Evolutionary conservation across 805 yeast species (phyloP).

Genomic region (Phaffomyces opuntiae): DNA sequence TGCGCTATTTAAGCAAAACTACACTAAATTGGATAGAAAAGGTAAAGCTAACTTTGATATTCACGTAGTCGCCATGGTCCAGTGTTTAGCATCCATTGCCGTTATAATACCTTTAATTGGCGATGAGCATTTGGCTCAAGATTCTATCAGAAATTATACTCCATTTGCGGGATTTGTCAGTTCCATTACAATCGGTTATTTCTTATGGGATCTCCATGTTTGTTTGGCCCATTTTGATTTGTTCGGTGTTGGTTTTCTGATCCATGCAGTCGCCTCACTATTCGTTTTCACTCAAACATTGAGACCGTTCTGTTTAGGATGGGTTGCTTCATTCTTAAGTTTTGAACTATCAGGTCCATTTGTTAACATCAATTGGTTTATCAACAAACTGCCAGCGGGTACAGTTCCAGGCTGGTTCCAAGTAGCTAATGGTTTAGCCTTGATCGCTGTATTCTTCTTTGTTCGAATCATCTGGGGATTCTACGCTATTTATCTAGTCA

Average conservation of each 20-base stretch:
- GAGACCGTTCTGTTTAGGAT: conserved; percentile 70
- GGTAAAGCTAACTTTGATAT: conserved; percentile 74
- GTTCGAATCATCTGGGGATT: conserved; percentile 87
- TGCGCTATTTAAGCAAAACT: conserved; percentile 43
- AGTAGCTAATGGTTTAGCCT: conserved; percentile 61
- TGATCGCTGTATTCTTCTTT: conserved; percentile 64
- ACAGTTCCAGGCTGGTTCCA: conserved; percentile 48
- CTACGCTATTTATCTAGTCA: conserved; percentile 51
- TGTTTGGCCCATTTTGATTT: conserved; percentile 56
- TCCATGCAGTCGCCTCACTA: conserved; percentile 80
- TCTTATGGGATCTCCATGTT: conserved; percentile 79
- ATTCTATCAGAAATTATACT: conserved; percentile 60
- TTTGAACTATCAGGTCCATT: conserved; percentile 93
- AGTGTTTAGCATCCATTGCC: conserved; percentile 58
- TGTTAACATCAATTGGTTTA: conserved; percentile 91
- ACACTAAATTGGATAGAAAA: conserved; percentile 40
- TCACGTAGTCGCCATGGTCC: conserved; percentile 84
- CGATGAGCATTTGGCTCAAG: conserved; percentile 40
- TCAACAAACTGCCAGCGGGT: conserved; percentile 67
- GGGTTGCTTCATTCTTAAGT: conserved; percentile 74
- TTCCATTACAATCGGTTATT: conserved; percentile 76
- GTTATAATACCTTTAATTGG: conserved; percentile 59
- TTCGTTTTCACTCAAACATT: conserved; percentile 61
- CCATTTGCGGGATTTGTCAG: conserved; percentile 73
- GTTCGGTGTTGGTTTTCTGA: conserved; percentile 75